A percentile compares a stretch with the other conserved stretches of the same genome.
Conservation (phyloP, 495 filamentous ascomycete species). For the Penicillium taxi region DNA sequence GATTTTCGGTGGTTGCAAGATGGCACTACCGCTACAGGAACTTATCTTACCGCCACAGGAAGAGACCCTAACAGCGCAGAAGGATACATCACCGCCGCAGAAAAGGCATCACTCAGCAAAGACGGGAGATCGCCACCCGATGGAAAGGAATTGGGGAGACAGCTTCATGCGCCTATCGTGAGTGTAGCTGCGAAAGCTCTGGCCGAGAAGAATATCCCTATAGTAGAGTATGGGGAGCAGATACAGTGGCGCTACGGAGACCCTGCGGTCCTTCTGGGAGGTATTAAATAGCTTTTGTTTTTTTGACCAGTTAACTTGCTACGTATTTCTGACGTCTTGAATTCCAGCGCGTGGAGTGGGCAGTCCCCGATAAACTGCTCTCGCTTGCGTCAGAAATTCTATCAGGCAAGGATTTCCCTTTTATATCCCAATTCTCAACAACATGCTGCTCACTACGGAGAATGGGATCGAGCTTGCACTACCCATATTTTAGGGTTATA, state of each 20-base stretch:
- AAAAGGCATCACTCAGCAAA: too few species aligned
- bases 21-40: not conserved
- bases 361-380: not conserved
- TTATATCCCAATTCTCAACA: conserved; percentile 1
- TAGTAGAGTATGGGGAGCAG: not conserved
- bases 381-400: not conserved
- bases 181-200: not conserved
- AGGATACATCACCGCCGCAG: not conserved
- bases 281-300: not conserved
- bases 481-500: conserved; percentile 2
- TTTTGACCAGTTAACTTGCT: not conserved
- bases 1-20: not conserved
- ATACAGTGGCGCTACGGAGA: not conserved
- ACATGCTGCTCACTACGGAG: not conserved
- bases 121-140: too few species aligned
- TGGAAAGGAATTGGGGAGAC: too few species aligned
- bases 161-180: not conserved
- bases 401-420: conserved; percentile 1
- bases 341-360: not conserved
- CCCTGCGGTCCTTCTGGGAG: not conserved
- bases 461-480: conserved; percentile 4
- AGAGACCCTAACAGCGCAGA: too few species aligned
- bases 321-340: not conserved
- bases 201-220: not conserved
- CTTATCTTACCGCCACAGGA: too few species aligned